Percentiles rank a stretch among this genome's conserved stretches.
phyloP scores from a whole-genome alignment of 2,329 filamentous ascomycete species.

The Fusarium chaquense region DNA sequence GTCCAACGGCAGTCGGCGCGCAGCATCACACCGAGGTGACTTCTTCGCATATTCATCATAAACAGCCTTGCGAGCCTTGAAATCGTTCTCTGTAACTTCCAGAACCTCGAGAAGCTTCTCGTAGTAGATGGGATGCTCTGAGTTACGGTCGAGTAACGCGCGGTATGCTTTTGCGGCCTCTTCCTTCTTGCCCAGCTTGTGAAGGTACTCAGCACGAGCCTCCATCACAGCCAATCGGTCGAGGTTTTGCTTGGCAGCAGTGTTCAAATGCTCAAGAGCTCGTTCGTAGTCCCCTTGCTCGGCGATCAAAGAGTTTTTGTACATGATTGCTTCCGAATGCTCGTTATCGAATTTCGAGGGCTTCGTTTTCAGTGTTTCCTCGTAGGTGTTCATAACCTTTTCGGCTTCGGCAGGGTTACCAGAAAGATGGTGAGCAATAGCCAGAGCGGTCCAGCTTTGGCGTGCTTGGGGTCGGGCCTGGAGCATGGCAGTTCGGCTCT shows the following conservation, averaged over 20 bases:
- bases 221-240: constrained; percentile 90
- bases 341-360: constrained; percentile 86
- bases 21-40: constrained; percentile 84
- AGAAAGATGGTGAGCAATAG: constrained; percentile 91
- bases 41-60: constrained; percentile 83
- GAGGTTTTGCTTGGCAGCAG: constrained; percentile 79
- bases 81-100: constrained; percentile 69
- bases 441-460: constrained; percentile 98
- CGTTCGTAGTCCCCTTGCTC: constrained; percentile 86
- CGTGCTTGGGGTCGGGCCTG: constrained; percentile 83
- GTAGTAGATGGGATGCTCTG: constrained; percentile 90
- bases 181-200: constrained; percentile 79
- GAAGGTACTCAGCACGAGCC: constrained; percentile 84
- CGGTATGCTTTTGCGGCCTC: constrained; percentile 88
- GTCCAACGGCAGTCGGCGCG: constrained; percentile 87
- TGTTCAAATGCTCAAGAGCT: constrained; percentile 87
- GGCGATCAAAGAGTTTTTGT: constrained; percentile 95
- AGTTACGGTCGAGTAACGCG: constrained; percentile 84
- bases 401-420: constrained; percentile 89
- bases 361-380: constrained; percentile 87
- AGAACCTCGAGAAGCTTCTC: constrained; percentile 78
- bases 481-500: constrained; percentile 89
- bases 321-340: constrained; percentile 92
- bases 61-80: constrained; percentile 75
- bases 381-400: constrained; percentile 89